phyloP scores from a whole-genome alignment of 1,139 yeast genomes.

The Blastobotrys elegans region DNA sequence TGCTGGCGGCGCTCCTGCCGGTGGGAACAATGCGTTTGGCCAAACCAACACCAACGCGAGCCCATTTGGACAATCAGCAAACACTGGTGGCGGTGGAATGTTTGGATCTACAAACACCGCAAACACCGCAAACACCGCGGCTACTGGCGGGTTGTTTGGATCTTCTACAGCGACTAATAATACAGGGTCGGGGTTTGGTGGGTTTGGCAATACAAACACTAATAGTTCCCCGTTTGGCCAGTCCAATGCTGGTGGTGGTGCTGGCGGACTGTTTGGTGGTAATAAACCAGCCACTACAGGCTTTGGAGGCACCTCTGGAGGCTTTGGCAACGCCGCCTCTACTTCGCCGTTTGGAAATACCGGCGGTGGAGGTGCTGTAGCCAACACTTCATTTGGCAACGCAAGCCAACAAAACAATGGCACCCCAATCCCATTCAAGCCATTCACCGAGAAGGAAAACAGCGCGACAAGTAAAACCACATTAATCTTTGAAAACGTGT shows the following conservation, averaged over 20 bases:
- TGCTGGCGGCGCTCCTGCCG: too few species aligned
- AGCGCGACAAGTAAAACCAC: conserved; percentile 39
- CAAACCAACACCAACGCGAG: neutral
- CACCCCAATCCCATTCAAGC: conserved; percentile 54
- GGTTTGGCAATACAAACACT: conserved; percentile 12
- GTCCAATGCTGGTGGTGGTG: conserved; percentile 13
- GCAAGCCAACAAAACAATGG: conserved; percentile 45
- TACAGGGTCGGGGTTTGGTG: conserved; percentile 7
- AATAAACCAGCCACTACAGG: conserved; percentile 11
- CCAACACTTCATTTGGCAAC: conserved; percentile 16
- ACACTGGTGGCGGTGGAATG: conserved; percentile 30
- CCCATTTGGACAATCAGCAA: conserved; percentile 16
- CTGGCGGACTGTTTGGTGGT: conserved; percentile 15
- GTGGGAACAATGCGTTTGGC: conserved; percentile 8
- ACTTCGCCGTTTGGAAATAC: too few species aligned
- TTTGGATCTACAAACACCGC: conserved; percentile 37
- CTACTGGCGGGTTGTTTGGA: conserved; percentile 12
- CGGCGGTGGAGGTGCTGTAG: conserved; percentile 5
- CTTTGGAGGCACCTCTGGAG: conserved; percentile 1
- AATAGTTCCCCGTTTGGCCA: conserved; percentile 11
- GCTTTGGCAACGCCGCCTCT: too few species aligned
- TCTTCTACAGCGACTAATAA: conserved; percentile 18
- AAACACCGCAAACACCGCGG: neutral
- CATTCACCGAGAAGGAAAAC: conserved; percentile 77
- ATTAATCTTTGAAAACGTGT: conserved; percentile 61